Base-by-base conservation (phyloP, 495 filamentous ascomycete species). In the Penicillium longicatenatum region DNA sequence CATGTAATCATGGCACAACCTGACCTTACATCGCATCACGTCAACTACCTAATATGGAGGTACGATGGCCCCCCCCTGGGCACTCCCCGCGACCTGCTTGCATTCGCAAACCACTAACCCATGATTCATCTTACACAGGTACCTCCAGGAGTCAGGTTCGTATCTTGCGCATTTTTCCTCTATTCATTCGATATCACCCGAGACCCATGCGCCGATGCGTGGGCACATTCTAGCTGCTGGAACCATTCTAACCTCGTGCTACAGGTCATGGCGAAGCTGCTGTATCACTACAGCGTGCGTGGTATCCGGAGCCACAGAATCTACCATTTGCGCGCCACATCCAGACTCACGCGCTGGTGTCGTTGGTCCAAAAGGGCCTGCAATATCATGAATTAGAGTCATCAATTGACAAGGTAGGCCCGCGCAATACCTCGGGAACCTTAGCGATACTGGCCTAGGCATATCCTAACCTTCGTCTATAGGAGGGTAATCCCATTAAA, bases 41-140 rank as follows among this genome's bases (percentile, higher is more conserved):
- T 98, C 79, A 98, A 98, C 83, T 98, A 93, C 82, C 82, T 98
- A 78, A 90, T 98, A 80, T 96, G 92, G 90, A 92, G 92, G 91
- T 97, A 84, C 75, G 91, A 84, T 39, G 14, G 3, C 33, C 10
- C 12, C 37, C 37, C 16, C 37, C 12, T 35, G 64, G 61, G n/a
- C n/a, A n/a, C n/a, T n/a, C 43, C 22, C 46, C n/a, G 43, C 39
- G 12, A 24, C 47, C 39, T 50, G 37, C 22, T 41, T 48, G 39
- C 42, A 45, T 44, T 44, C 17, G 45, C 70, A 71, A 67, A 78
- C 71, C 30, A 35, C 55, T 59, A 61, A 55, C 42, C n/a, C n/a
- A n/a, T n/a, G n/a, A n/a, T 48, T 33, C 61, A n/a, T 50, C 14
- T 22, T 22, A 54, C 45, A 72, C 41, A 95, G 91, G 74, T 95